These are phyloP conservation scores for Thymus quinquecostatus DNA, from an alignment of 257 asterid genomes.

Conservation along the genomic window DNA sequence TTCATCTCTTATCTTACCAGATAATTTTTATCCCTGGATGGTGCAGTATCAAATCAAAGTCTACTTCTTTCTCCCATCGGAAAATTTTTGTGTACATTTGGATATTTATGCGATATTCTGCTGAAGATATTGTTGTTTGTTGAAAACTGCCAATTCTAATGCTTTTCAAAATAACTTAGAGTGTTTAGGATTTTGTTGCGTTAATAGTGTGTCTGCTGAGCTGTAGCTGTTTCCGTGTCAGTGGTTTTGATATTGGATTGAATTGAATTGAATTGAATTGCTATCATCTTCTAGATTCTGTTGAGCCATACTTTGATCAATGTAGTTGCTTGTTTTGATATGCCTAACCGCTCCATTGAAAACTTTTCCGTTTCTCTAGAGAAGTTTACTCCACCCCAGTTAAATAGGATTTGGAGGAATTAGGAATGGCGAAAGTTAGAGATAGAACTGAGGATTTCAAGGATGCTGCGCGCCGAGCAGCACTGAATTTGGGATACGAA, in stretches of 20 bases:
- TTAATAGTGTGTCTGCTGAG: neutral
- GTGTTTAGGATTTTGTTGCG: neutral
- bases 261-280: neutral
- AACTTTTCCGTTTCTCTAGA: neutral
- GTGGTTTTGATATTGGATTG: neutral
- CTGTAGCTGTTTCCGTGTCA: neutral
- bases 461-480: constrained; percentile 81
- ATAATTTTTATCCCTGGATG: neutral
- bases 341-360: neutral
- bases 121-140: neutral
- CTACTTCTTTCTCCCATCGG: neutral
- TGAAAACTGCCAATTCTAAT: neutral
- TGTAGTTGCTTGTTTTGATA: neutral
- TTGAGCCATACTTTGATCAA: neutral
- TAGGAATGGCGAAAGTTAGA: constrained; percentile 64
- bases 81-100: neutral
- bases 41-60: neutral
- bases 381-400: constrained; percentile 18
- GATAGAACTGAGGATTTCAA: constrained; percentile 94
- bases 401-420: constrained; percentile 23
- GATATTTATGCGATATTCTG: neutral
- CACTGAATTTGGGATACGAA: constrained; percentile 67
- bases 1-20: neutral
- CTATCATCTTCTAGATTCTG: neutral
- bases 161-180: neutral